Base-by-base conservation (phyloP, 179 eudicot genomes). In the Silene vulgaris region DNA sequence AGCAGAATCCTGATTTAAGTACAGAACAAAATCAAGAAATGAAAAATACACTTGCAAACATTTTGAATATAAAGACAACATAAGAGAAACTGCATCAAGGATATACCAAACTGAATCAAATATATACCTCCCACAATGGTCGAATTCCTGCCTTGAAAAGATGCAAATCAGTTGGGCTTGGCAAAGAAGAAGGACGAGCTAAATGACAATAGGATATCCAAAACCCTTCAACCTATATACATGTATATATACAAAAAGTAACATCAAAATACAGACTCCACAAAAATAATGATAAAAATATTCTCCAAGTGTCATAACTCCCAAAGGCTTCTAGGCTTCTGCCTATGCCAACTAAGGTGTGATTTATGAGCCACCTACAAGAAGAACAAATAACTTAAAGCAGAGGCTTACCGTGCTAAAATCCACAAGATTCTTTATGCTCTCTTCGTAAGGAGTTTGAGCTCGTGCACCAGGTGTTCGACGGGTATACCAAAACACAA, bases 81-180 rank as follows among this genome's bases (percentile, higher is more conserved):
- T 65, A 29, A 14, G 23, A 67, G 28, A 71, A 12, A 3, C 35
- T 23, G 59, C 40, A 75, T 60, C 73, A 64, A 37, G 75, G 12
- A 19, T 65, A 65, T 84, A 91, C 98, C 98, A 30, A 30, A 30
- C 35, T 30, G 35, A 2, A 30, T 30, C 35, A 30, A 30, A 30
- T 2, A 30, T 65, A 65, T 84, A 91, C 98, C 98, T 93, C 98
- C 98, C 98, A 90, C 20, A 93, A 71, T 1, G 98, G 97, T 73
- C 97, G 97, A 78, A 93, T 93, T 28, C 97, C 97, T n/a, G 86
- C 96, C 86, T 93, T 93, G 85, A 93, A 93, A 69, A 93, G 88
- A 88, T 93, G 97, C 86, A 93, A 81, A 90, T 93, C 97, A 70
- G 98, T 91, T 62, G 97, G 98, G 74, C 84, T 87, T 45, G 97